A percentile compares a stretch with the other conserved stretches of the same genome.
Conservation (phyloP, 73 alveolate genomes). For the Stentor roeselii region DNA sequence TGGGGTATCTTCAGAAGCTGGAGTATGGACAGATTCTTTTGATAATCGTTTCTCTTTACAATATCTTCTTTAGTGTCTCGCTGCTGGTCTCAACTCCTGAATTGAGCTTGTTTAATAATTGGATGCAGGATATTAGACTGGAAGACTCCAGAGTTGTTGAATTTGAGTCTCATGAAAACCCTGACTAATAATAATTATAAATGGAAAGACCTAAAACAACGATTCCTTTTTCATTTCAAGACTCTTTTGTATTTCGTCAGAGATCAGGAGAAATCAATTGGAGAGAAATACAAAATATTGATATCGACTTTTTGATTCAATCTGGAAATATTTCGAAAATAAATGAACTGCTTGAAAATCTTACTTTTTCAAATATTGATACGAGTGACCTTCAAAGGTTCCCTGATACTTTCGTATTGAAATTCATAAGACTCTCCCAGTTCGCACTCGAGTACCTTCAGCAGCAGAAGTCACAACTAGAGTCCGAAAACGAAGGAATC, state of each 20-base stretch:
- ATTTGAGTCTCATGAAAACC: no score
- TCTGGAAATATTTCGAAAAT: neutral
- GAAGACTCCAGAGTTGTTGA: no score
- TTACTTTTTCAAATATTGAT: constrained; percentile 4
- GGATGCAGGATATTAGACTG: no score
- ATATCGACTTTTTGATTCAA: neutral
- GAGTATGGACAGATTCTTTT: neutral
- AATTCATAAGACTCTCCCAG: constrained; percentile 8
- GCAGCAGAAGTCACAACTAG: neutral
- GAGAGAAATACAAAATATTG: constrained; percentile 1
- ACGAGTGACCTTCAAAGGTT: neutral
- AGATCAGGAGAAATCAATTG: neutral
- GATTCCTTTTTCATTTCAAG: neutral
- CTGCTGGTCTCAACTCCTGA: no score
- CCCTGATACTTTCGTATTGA: neutral
- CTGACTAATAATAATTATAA: neutral
- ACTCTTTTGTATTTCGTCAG: neutral
- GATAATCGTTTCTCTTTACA: neutral
- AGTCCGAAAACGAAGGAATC: neutral
- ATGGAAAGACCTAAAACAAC: neutral
- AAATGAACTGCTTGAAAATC: neutral
- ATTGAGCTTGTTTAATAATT: no score
- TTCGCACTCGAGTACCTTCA: constrained; percentile 8
- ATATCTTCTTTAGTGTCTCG: neutral
- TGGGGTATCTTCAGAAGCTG: neutral